Percentiles rank a stretch among this genome's conserved stretches.
These are phyloP conservation scores for Nemania diffusa DNA, from an alignment of 2,329 filamentous ascomycete genomes.

Conservation along the genomic window DNA sequence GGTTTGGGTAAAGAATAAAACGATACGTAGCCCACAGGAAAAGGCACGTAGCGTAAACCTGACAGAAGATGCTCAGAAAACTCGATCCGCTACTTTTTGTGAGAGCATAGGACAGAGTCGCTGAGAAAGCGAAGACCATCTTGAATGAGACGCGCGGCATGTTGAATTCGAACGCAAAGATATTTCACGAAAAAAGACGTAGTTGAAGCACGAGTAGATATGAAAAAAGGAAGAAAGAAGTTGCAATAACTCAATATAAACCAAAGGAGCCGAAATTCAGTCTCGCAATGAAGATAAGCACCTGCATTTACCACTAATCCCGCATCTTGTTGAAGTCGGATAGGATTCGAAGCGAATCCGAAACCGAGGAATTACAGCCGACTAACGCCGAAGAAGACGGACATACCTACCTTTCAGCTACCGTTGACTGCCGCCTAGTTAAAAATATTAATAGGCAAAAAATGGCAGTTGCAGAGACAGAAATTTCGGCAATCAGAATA, in stretches of 20 bases:
- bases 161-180: conserved; percentile 11
- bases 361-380: conserved; percentile 7
- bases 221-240: not conserved
- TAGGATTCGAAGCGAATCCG: conserved; percentile 16
- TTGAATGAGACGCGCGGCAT: conserved; percentile 20
- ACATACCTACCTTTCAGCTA: not conserved
- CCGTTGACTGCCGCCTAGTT: not conserved
- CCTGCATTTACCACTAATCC: not conserved
- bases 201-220: not conserved
- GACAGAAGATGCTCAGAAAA: conserved; percentile 23
- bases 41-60: conserved; percentile 15
- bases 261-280: too few relatives aligned
- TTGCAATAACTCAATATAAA: not conserved
- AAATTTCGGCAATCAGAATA: not conserved
- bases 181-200: not conserved
- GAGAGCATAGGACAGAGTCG: conserved; percentile 29
- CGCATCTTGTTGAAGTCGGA: not conserved
- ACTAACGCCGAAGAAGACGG: not conserved
- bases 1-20: conserved; percentile 33
- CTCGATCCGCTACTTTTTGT: conserved; percentile 15
- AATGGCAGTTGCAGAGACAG: not conserved
- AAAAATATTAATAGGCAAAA: not conserved
- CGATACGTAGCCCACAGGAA: conserved; percentile 26
- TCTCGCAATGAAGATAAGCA: not conserved
- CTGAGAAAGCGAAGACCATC: conserved; percentile 18